Base-by-base conservation (phyloP, 306 rosid species). In the Trifolium dubium region DNA sequence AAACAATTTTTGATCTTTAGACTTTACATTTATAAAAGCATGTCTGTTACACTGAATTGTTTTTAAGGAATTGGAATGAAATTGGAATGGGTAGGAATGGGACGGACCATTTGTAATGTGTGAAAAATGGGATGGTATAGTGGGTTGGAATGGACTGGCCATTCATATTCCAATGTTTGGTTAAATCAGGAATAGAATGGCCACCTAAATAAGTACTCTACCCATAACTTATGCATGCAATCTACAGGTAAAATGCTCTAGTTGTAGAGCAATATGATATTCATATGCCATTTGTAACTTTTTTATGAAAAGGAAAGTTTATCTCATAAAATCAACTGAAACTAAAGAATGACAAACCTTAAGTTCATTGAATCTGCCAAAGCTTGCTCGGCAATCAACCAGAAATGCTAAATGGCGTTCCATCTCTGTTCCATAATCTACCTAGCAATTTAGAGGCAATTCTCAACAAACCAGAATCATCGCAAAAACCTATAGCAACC, bases 321-420 rank as follows among this genome's bases (percentile, higher is more conserved):
- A 66, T 60, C 55, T 5, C 30, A 30, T 62, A 23, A 23, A 23
- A 72, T 47, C 51, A 51, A 55, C 31, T 29, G 51, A 61, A 55
- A 50, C 34, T 69, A 82, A 80, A 34, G 29, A 62, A 51, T 13
- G 49, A 35, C 82, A 79, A 77, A 90, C 98, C 97, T 93, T 91
- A 63, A 91, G 87, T 67, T 87, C 92, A 11, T 78, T 75, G 50
- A 93, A 84, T 79, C 85, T 85, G 53, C 96, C 85, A 83, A 93
- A 91, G 67, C 90, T 87, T 78, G 92, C 92, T 55, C 98, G 92
- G 18, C 96, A 93, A 85, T 93, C 91, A 84, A 88, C 89, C 73
- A 93, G 77, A 87, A 93, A 93, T 71, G 89, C 82, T 64, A 93
- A 82, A 72, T 93, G 96, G 56, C 67, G 77, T 81, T 93, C 98